phyloP scores from a whole-genome alignment of 1,284 basidiomycete species.

The Ganoderma resinaceum region DNA sequence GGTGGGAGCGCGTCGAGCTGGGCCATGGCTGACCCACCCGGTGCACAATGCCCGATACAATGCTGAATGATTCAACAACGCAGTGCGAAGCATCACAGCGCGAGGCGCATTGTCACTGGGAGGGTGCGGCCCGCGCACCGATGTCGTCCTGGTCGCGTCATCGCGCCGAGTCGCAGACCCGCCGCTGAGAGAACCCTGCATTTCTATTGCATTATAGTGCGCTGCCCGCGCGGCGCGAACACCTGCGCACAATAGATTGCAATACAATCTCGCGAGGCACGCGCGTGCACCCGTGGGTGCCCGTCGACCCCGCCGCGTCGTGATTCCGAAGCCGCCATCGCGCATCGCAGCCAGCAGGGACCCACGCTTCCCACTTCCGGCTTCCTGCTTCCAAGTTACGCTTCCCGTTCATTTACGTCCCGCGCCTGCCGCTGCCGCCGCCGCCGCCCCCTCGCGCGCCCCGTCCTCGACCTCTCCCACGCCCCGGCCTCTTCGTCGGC shows the following conservation, averaged over 20 bases:
- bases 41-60: neutral
- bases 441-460: slow-evolving; percentile 22
- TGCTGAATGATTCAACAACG: neutral
- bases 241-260: neutral
- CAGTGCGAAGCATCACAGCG: neutral
- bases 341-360: neutral
- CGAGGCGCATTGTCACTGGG: neutral
- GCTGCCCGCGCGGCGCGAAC: neutral
- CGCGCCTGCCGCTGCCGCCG: slow-evolving; percentile 27
- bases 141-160: neutral
- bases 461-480: slow-evolving; percentile 31
- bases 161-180: neutral
- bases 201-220: slow-evolving; percentile 2
- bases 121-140: neutral
- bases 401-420: slow-evolving; percentile 8
- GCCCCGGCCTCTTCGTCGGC: slow-evolving; percentile 25
- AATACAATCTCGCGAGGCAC: slow-evolving; percentile 5
- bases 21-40: neutral
- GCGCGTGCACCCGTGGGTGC: slow-evolving; percentile 6
- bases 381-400: neutral
- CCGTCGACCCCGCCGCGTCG: slow-evolving; percentile 3
- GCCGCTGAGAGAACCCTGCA: neutral
- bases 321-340: neutral
- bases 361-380: neutral
- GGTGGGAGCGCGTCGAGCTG: neutral